Conservation (phyloP, 1,139 yeast genomes). For the Kodamaea arcana region DNA sequence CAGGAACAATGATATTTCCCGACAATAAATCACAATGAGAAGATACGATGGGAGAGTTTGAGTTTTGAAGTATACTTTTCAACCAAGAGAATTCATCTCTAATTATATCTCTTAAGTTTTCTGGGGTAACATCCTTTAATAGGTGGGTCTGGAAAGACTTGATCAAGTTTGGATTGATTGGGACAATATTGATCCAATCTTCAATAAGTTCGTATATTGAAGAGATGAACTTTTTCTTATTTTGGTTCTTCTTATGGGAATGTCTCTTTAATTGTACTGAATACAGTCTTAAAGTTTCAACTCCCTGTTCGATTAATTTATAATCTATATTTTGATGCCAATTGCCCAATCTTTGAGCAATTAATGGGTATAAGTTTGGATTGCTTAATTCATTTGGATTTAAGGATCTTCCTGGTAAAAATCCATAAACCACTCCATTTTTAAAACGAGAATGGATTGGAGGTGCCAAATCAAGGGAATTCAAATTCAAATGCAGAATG, state of each 20-base stretch:
- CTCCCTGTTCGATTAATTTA: slow-evolving; percentile 47
- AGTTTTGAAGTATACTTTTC: slow-evolving; percentile 28
- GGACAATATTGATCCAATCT: slow-evolving; percentile 61
- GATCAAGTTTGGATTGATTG: slow-evolving; percentile 43
- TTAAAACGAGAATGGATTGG: slow-evolving; percentile 64
- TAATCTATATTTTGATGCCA: slow-evolving; percentile 58
- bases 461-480: slow-evolving; percentile 64
- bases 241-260: neutral
- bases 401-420: slow-evolving; percentile 60
- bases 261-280: slow-evolving; percentile 19
- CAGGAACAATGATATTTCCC: slow-evolving; percentile 68
- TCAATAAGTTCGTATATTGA: slow-evolving; percentile 59
- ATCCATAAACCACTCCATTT: slow-evolving; percentile 75
- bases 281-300: slow-evolving; percentile 41
- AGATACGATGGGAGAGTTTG: slow-evolving; percentile 54
- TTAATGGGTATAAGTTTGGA: slow-evolving; percentile 47
- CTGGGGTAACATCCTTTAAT: slow-evolving; percentile 18
- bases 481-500: slow-evolving; percentile 62
- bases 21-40: slow-evolving; percentile 71
- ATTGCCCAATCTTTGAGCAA: slow-evolving; percentile 66
- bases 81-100: slow-evolving; percentile 56
- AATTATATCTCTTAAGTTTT: slow-evolving; percentile 38
- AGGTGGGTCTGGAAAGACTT: slow-evolving; percentile 37
- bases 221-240: slow-evolving; percentile 32
- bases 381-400: slow-evolving; percentile 52